Conservation (phyloP, 2,329 filamentous ascomycete species). For the Diaporthe ilicicola region DNA sequence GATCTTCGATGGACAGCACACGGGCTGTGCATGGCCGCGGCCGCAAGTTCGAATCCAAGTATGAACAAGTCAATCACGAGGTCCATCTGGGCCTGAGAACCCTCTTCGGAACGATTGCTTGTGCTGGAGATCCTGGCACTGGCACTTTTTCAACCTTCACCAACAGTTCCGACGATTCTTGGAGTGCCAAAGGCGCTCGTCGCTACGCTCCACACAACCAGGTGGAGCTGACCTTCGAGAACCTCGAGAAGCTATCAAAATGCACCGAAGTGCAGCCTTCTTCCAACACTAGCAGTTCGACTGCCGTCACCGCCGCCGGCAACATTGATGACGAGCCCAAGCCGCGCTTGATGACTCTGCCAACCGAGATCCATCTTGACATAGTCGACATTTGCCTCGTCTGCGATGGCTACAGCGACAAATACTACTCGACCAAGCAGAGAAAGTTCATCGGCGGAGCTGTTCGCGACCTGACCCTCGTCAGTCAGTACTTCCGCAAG, state of each 20-base stretch:
- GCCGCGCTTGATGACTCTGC: slow-evolving; percentile 20
- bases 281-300: too few relatives aligned
- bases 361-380: slow-evolving; percentile 26
- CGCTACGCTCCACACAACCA: background rate
- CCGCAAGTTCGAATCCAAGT: background rate
- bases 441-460: slow-evolving; percentile 14
- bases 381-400: slow-evolving; percentile 11
- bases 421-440: background rate
- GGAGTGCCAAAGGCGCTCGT: background rate
- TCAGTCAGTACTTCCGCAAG: slow-evolving; percentile 26
- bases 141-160: background rate
- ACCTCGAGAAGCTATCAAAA: too few relatives aligned
- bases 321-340: background rate
- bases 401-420: background rate
- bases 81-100: background rate
- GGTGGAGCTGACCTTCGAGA: background rate
- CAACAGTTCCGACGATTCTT: background rate
- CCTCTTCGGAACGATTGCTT: background rate
- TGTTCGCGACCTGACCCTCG: slow-evolving; percentile 25
- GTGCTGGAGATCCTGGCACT: background rate
- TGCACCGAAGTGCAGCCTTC: background rate
- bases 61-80: background rate
- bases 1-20: slow-evolving; percentile 2
- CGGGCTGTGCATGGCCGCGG: background rate
- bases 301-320: background rate